phyloP scores from a whole-genome alignment of 805 yeast species.

The Candida silvicultrix region DNA sequence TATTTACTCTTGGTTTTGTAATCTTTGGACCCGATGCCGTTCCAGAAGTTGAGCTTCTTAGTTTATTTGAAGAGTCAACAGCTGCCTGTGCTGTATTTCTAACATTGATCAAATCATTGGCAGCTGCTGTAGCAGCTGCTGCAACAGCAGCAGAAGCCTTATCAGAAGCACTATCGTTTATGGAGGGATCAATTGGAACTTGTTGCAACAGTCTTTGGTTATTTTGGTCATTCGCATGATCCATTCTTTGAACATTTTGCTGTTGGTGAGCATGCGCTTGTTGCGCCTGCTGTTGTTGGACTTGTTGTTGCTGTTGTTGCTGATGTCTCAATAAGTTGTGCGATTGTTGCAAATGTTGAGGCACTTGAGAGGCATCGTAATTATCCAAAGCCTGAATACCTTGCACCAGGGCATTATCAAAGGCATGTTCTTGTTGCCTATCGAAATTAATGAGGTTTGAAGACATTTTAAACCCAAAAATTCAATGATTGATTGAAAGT shows the following conservation, averaged over 20 bases:
- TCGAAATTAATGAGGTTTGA: constrained; percentile 8
- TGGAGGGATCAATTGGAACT: constrained; percentile 22
- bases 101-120: not conserved
- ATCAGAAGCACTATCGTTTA: constrained; percentile 11
- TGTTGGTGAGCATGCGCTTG: constrained; percentile 8
- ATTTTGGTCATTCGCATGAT: not conserved
- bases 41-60: not conserved
- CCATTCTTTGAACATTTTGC: not conserved
- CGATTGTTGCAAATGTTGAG: not conserved
- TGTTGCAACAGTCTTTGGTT: not conserved
- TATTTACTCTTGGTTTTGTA: constrained; percentile 27
- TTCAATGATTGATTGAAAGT: not conserved
- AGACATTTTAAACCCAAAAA: constrained; percentile 1
- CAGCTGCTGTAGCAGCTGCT: constrained; percentile 3
- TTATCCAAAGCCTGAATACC: constrained; percentile 9
- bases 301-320: constrained; percentile 3
- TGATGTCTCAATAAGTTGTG: not conserved
- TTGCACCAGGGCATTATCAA: constrained; percentile 10
- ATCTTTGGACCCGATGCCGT: constrained; percentile 2
- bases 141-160: not conserved
- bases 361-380: constrained; percentile 5
- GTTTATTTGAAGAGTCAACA: not conserved
- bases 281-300: constrained; percentile 10
- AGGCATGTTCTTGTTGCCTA: constrained; percentile 4
- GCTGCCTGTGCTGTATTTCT: constrained; percentile 3